Evolutionary conservation across 768 basidiomycete species (phyloP), one percentile per base, ranked within the genome.

Genomic region (Phlebiopsis gigantea): DNA sequence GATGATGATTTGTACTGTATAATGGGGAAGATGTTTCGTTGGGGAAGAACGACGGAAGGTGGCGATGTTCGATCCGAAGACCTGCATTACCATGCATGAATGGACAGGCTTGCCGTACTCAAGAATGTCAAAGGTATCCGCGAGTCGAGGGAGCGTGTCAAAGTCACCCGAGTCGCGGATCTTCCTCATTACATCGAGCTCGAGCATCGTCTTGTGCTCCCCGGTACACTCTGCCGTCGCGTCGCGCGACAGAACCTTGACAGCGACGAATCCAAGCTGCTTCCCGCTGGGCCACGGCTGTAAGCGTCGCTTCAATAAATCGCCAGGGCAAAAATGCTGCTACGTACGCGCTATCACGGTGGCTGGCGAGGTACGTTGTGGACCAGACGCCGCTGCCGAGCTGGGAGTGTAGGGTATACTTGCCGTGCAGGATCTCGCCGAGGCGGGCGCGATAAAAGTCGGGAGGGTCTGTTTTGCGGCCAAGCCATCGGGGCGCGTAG

Each of bases 201-300:
- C 67, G 31, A 56, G 50, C 47, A 49, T 53, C 5, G 14, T 21
- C n/a, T 46, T 22, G 2, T 9, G 39, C 28, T 57, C 50, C 8
- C 8, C 34, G 34, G 3, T 39, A 39, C 34, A 39, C 21, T 28
- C 46, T 15, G 28, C 15, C 8, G 66, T 68, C 22, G 57, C 64
- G 24, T 67, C 58, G 12, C 59, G 47, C 17, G 65, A 60, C 21
- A 68, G 53, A 9, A 66, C 55, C 49, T 67, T 68, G 8, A 56
- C 49, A 8, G 66, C 66, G 12, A 29, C 14, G 31, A 39, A 51
- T 39, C 8, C 17, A 9, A 39, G 46, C 53, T 31, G 28, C 25
- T 29, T 19, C 9, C 47, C 46, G 15, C 7, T 28, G 8, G 34
- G 3, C 34, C 28, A n/a, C n/a, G 55, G 14, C 51, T 6, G 19